Evolutionary conservation across 2,329 filamentous ascomycete species (phyloP), one percentile per base, ranked within the genome.

Genomic region (Talaromyces sp.): DNA sequence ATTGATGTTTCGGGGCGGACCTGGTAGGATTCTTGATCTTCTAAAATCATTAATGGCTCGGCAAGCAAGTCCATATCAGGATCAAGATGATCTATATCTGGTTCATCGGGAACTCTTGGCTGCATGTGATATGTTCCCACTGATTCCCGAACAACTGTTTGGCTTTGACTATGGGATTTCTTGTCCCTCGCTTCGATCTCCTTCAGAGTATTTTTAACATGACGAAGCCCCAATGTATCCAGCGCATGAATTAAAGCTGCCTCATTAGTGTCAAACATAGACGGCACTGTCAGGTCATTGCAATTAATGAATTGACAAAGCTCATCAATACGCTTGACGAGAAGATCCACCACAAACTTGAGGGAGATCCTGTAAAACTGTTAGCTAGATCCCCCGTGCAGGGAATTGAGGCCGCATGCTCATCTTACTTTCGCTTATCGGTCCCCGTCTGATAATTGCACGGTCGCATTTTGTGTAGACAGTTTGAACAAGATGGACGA

Each of bases 401-500:
- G 14, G n/a, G 22, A 4, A 10, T 16, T 17, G 7, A 16, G n/a
- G 10, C 6, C 32, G 16, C 8, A 19, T 19, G n/a, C 16, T 17
- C 9, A 14, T 27, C 24, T 20, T 14, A 55, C 52, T 51, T 55
- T 33, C 52, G 30, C 32, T 49, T 55, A 27, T 55, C 52, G 2
- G 35, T 44, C 20, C 41, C 44, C 20, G 20, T n/a, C 13, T 35
- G 32, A 32, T 55, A 51, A 13, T 43, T 44, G 17, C 52, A 51
- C 11, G 24, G 32, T 20, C 43, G 49, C 68, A 54, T 59, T 37
- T 62, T 69, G 35, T 52, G 60, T 1, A 42, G n/a, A 42, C 68
- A 71, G 39, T 60, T 65, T 17, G 49, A 50, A 42, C 65, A 66
- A 5, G 39, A 29, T n/a, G 50, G 33, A 11, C 41, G 33, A 17